Conservation (phyloP, 352 stramenopile species). For the Phytophthora sp. region DNA sequence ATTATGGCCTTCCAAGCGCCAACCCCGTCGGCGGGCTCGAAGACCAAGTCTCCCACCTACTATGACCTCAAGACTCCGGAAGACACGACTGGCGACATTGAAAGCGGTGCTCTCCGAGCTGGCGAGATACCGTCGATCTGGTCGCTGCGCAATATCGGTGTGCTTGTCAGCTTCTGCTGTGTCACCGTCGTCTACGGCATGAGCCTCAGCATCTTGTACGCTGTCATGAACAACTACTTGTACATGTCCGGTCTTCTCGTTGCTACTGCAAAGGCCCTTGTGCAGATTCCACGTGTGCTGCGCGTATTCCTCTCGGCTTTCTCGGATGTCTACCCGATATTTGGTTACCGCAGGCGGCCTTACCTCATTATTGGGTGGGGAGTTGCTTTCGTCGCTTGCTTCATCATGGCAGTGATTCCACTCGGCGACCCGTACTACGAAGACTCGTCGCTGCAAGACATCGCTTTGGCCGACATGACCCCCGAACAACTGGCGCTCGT, state of each 20-base stretch:
- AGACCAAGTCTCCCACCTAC: slow-evolving; percentile 17
- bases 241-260: slow-evolving; percentile 24
- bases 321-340: slow-evolving; percentile 74
- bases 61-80: slow-evolving; percentile 24
- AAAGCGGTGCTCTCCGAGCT: slow-evolving; percentile 23
- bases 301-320: slow-evolving; percentile 63
- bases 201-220: slow-evolving; percentile 23
- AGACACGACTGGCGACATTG: slow-evolving; percentile 11
- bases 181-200: slow-evolving; percentile 39
- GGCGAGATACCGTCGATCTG: slow-evolving; percentile 31
- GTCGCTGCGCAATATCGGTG: slow-evolving; percentile 31
- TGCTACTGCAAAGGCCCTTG: slow-evolving; percentile 19
- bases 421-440: slow-evolving; percentile 51
- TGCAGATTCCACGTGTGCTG: slow-evolving; percentile 44
- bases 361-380: slow-evolving; percentile 76
- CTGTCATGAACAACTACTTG: slow-evolving; percentile 32
- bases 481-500: slow-evolving; percentile 32
- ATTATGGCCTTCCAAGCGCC: slow-evolving; percentile 22
- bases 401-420: slow-evolving; percentile 50
- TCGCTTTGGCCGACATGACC: slow-evolving; percentile 33
- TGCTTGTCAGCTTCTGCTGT: slow-evolving; percentile 39
- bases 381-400: slow-evolving; percentile 31
- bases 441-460: slow-evolving; percentile 29
- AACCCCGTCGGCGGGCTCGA: background rate
- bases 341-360: slow-evolving; percentile 71